Evolutionary conservation across 2,329 filamentous ascomycete species (phyloP), one percentile per base, ranked within the genome.

Genomic region (Cercospora sp.): DNA sequence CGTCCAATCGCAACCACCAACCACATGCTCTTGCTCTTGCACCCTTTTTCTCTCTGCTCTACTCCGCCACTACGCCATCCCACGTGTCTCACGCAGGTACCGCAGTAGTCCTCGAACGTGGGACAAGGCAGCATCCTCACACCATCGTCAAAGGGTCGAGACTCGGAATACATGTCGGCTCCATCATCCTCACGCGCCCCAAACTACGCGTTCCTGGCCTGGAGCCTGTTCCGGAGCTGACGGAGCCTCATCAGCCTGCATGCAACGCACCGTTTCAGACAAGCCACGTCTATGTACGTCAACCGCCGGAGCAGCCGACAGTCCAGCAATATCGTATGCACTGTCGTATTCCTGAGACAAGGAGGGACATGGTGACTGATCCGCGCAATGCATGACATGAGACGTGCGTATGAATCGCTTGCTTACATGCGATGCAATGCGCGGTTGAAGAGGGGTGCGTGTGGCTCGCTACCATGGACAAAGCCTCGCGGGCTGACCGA

Each of bases 61-160:
- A 4, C 26, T 58, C 28, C 28, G 28, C 18, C 39, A 53, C 39
- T 28, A 28, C 28, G 45, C 45, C 60, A 48, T 63, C 61, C 61
- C 61, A 57, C 61, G 26, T 39, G 26, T 57, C 20, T 67, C 53
- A 63, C n/a, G 26, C 26, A 18, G 60, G 30, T 9, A 39, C 20
- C 26, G 12, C 20, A 18, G 16, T 36, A 20, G 28, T 33, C 55
- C 16, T 59, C 30, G 28, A 59, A 59, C 55, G 55, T 59, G 55
- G 55, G 55, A 36, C 28, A 31, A 30, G 28, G 30, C n/a, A 16
- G 12, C 12, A 36, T 59, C 30, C 13, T 36, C 28, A 36, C 55
- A 59, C 33, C 55, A 59, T 12, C 55, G 31, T 20, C 28, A 36
- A 12, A 23, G 48, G 23, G 48, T 55, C 23, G 48, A 55, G 18